These are phyloP conservation scores for Gossypium davidsonii DNA, from an alignment of 441 rosid genomes.

Conservation along the genomic window DNA sequence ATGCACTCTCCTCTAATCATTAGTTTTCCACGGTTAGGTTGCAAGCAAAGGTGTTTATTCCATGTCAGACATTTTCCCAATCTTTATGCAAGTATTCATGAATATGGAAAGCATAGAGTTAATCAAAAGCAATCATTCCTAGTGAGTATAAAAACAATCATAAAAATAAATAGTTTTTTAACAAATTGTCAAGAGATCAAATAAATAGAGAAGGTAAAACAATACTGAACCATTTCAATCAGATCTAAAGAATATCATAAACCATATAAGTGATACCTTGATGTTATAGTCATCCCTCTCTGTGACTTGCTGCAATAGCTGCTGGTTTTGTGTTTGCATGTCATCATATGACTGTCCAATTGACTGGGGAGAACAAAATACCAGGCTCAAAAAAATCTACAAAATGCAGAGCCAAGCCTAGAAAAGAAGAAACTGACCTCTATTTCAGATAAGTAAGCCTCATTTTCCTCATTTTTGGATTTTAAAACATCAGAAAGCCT, in stretches of 20 bases:
- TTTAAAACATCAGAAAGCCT: slow-evolving; percentile 54
- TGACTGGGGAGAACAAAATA: slow-evolving; percentile 49
- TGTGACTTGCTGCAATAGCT: slow-evolving; percentile 82
- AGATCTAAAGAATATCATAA: neutral
- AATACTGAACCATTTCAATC: neutral
- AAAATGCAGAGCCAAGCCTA: slow-evolving; percentile 14
- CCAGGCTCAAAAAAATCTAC: slow-evolving; percentile 22
- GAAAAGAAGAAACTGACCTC: slow-evolving; percentile 52
- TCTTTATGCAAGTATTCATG: neutral
- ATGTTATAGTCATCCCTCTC: slow-evolving; percentile 98
- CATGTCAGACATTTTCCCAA: neutral
- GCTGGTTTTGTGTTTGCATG: slow-evolving; percentile 95
- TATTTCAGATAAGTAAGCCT: slow-evolving; percentile 83
- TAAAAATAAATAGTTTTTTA: neutral
- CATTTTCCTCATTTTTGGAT: slow-evolving; percentile 89
- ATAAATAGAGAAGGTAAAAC: neutral
- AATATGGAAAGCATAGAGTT: neutral
- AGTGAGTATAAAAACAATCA: neutral
- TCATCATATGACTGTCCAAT: slow-evolving; percentile 94
- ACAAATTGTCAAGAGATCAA: neutral
- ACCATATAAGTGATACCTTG: slow-evolving; percentile 47
- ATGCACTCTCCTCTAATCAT: neutral
- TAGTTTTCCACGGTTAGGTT: neutral
- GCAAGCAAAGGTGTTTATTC: neutral
- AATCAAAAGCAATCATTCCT: neutral